Base-by-base conservation (phyloP, 129 eudicot species). In the Pseudognaphalium luteoalbum region DNA sequence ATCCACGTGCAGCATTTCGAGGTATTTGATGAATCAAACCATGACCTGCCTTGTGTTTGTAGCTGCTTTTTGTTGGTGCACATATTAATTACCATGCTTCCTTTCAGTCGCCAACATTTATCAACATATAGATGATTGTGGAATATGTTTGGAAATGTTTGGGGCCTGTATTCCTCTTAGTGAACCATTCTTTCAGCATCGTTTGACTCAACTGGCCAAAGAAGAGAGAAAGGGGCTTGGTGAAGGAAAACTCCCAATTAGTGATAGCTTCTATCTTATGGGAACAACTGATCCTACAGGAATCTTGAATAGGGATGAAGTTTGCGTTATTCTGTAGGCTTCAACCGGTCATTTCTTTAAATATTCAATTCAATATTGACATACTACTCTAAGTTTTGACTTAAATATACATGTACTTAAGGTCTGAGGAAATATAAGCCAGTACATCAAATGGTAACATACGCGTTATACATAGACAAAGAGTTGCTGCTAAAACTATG, bases 221-320 rank as follows among this genome's bases (percentile, higher is more conserved):
- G 78, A 77, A 67, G 90, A 86, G 30, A 79, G 75, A 70, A 85
- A 75, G 22, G 85, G 87, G 14, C 89, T 92, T 11, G 84, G 71
- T 80, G 80, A 56, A 30, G 98, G 98, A 30, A 92, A 65, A 71
- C 83, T 92, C 54, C 93, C 96, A 10, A 73, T 92, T 21, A 44
- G 61, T 33, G 96, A 90, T 20, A 88, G 94, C 81, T 90, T 84
- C 50, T 86, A 88, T 70, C 47, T 92, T 39, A 92, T 90, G 84
- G 97, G 98, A 54, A 92, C 98, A 22, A 78, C 94, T 41, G 98
- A 92, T 60, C 98, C 98, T 4, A 88, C 94, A 9, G 87, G 86
- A 29, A 61, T 69, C 10, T 82, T 92, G 41, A 70, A 92, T 14
- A 30, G 57, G 17, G 80, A 85, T 67, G 81, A 90, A 90, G 94